These are phyloP conservation scores for Fusarium continuum DNA, from an alignment of 2,329 filamentous ascomycete species.

Conservation along the genomic window DNA sequence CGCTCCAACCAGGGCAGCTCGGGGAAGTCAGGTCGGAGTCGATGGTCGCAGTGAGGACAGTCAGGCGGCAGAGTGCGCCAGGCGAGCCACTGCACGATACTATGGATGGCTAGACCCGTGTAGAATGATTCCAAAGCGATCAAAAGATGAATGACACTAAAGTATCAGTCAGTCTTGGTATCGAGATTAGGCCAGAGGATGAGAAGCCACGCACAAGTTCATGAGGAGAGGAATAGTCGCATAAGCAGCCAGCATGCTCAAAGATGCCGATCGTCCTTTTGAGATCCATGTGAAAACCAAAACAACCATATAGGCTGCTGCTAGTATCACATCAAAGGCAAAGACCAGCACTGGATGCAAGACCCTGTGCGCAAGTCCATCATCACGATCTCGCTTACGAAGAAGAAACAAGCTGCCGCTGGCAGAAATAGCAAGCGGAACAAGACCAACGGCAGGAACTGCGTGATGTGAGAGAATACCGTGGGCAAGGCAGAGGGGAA, in stretches of 20 bases:
- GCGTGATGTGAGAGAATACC: conserved; percentile 48
- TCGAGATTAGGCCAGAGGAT: too few relatives aligned
- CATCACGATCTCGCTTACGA: conserved; percentile 11
- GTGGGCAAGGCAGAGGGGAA: conserved; percentile 52
- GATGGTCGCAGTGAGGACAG: conserved; percentile 53
- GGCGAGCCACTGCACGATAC: conserved; percentile 51
- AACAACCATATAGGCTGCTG: conserved; percentile 50
- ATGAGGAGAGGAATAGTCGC: conserved; percentile 53
- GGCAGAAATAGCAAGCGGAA: conserved; percentile 52
- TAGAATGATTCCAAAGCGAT: conserved; percentile 51
- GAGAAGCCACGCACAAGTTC: conserved; percentile 51
- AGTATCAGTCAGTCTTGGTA: not conserved
- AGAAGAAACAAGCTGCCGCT: conserved; percentile 40
- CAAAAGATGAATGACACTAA: conserved; percentile 51
- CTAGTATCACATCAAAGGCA: conserved; percentile 49
- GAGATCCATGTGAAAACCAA: conserved; percentile 54
- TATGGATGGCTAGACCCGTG: conserved; percentile 53
- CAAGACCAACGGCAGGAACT: conserved; percentile 52
- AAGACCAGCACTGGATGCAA: conserved; percentile 51
- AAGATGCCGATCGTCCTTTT: conserved; percentile 39
- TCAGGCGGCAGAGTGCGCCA: conserved; percentile 52
- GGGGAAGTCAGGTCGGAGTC: conserved; percentile 51
- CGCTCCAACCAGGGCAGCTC: conserved; percentile 48
- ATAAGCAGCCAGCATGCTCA: conserved; percentile 55
- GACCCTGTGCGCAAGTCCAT: conserved; percentile 1